Evolutionary conservation across 2,329 filamentous ascomycete genomes (phyloP), one percentile per base, ranked within the genome.

Genomic region (Talaromyces verruculosus): DNA sequence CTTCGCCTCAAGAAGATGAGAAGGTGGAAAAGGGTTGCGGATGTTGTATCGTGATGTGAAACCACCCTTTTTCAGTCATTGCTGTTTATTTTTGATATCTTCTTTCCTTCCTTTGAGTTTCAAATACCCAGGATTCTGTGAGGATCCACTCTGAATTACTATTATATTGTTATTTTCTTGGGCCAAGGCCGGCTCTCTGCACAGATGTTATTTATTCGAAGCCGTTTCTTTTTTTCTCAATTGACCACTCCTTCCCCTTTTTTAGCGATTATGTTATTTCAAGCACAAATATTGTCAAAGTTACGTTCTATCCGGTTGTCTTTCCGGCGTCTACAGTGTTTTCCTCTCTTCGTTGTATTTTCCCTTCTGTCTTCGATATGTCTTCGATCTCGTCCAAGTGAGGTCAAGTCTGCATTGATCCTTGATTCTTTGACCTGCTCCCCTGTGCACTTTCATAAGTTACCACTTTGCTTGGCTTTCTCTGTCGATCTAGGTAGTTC

Each of bases 11-110:
- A 53, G 83, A 88, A 59, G 81, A 84, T 4, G 86, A 63, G 61
- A 80, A 83, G 71, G 83, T 87, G 71, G 83, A 87, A 72, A 85
- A 83, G 69, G 85, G 87, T 11, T 89, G 89, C 71, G 88, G 86
- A 66, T 91, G 89, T 77, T 93, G 90, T 77, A 82, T 91, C 68
- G 85, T 93, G 70, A 92, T 92, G 90, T 92, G 82, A 86, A 49
- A 8, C 55, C 67, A 61, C 59, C 53, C 51, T 64, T 67, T 63
- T 66, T 69, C 67, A 61, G 67, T 69, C 51, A 63, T 60, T 33
- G 37, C 19, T 39, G n/a, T 33, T 17, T 35, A 17, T 41, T 41
- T 35, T 61, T 49, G 11, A 22, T 49, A 35, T 51, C 15, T 41
- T 49, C 28, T 61, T 25, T 49, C 37, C 19, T 64, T 35, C 11